A percentile compares a stretch with the other conserved stretches of the same genome.
Conservation (phyloP, 2,329 filamentous ascomycete genomes). For the Phialophora expanda region DNA sequence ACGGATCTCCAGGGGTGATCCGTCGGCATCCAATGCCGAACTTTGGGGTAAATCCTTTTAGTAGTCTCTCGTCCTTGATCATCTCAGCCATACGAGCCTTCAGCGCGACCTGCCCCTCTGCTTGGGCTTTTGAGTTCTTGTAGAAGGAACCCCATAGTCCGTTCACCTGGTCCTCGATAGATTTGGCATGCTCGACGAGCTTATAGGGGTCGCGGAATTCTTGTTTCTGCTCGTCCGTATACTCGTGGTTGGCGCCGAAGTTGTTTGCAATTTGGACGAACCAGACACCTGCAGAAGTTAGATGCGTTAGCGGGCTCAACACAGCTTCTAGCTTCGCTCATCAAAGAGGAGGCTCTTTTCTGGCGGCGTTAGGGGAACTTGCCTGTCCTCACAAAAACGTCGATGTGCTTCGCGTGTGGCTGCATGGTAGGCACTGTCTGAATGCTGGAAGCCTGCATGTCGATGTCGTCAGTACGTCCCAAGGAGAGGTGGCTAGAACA, state of each 20-base stretch:
- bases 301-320: neutral
- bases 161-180: slow-evolving; percentile 56
- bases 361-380: neutral
- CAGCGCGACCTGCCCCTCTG: slow-evolving; percentile 47
- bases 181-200: slow-evolving; percentile 53
- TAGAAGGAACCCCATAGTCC: slow-evolving; percentile 56
- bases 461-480: neutral
- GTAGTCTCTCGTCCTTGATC: slow-evolving; percentile 58
- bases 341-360: neutral
- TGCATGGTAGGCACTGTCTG: slow-evolving; percentile 57
- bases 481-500: neutral
- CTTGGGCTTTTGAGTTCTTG: slow-evolving; percentile 49
- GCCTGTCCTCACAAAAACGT: slow-evolving; percentile 55
- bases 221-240: slow-evolving; percentile 50
- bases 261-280: slow-evolving; percentile 54
- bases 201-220: slow-evolving; percentile 49
- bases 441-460: slow-evolving; percentile 45
- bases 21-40: slow-evolving; percentile 54
- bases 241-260: slow-evolving; percentile 53
- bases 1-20: slow-evolving; percentile 58
- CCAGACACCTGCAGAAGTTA: slow-evolving; percentile 38
- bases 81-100: slow-evolving; percentile 54
- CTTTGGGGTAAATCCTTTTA: slow-evolving; percentile 55
- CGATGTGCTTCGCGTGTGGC: slow-evolving; percentile 52
- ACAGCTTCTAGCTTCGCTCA: neutral